Evolutionary conservation across 805 yeast genomes (phyloP), one percentile per base, ranked within the genome.

Genomic region (Metschnikowia colocasiae): DNA sequence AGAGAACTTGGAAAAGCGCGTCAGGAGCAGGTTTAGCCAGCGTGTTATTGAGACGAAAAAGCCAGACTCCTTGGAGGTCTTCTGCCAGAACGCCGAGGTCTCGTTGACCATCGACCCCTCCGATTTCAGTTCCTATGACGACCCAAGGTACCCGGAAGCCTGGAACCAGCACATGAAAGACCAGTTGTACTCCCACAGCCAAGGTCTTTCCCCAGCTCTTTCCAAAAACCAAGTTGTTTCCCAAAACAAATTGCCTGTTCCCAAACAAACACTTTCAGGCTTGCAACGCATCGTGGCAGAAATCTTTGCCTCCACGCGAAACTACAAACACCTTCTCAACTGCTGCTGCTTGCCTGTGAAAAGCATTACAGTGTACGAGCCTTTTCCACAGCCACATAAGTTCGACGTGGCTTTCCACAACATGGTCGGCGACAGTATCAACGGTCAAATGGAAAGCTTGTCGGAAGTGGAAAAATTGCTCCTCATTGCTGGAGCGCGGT

Each of bases 1-100:
- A 42, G 97, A 92, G 56, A 73, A 81, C 56, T 69, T 94, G 39
- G 99, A 94, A 60, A 94, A 92, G 60, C 76, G 99, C 58, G 98
- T 94, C 0, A 78, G 89, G 55, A 84, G 95, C 47, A 71, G 99
- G 53, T 94, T 91, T 62, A 83, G 94, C 15, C 97, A 92, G 60
- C 69, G 95, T 42, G 65, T 85, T 2, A 74, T 90, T 20, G 75
- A 76, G 15, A 70, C 89, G 31, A 78, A 78, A 22, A 81, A 81
- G 42, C 72, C 83, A 0, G 53, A 56, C 1, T 62, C 69, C 2
- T 56, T 80, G 2, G 79, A 75, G 1, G 76, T 71, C 12, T 87
- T 84, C 55, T 68, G 78, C 64, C 58, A 62, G 1, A 68, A 80
- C 16, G 79, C 81, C 12, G 59, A 62, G 18, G 62, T 73, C 22